A percentile compares a stretch with the other conserved stretches of the same genome.
These are phyloP conservation scores for Clitopilus hobsonii DNA, from an alignment of 768 basidiomycete genomes.

Conservation along the genomic window DNA sequence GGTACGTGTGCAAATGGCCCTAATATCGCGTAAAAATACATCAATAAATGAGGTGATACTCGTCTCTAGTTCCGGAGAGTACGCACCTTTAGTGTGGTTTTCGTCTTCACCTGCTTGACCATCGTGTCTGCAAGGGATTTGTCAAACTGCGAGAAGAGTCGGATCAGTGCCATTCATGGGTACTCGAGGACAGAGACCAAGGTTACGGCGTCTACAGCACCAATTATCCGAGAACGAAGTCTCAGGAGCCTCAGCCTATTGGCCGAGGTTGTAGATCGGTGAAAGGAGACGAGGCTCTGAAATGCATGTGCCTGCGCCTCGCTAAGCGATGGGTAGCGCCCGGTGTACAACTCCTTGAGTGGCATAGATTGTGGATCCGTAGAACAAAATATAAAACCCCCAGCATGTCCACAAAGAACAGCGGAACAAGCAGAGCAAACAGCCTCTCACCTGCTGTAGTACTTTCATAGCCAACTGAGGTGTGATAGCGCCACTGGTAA, in stretches of 20 bases:
- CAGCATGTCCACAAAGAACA: not conserved
- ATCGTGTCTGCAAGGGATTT: slow-evolving; percentile 91
- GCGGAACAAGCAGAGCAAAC: not conserved
- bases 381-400: too few species aligned
- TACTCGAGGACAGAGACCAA: too few species aligned
- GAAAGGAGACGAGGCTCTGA: too few species aligned
- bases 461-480: slow-evolving; percentile 99
- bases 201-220: not conserved
- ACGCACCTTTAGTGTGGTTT: slow-evolving; percentile 86
- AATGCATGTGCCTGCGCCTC: too few species aligned
- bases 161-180: too few species aligned
- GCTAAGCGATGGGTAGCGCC: too few species aligned
- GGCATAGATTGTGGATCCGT: not conserved
- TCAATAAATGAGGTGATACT: not conserved
- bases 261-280: not conserved
- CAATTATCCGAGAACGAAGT: not conserved
- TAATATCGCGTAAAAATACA: too few species aligned
- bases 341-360: too few species aligned
- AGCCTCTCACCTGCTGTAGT: slow-evolving; percentile 75
- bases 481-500: slow-evolving; percentile 93
- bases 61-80: not conserved
- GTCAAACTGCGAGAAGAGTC: slow-evolving; percentile 66
- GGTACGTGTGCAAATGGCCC: slow-evolving; percentile 92
- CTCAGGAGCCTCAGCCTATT: not conserved
- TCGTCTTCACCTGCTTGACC: slow-evolving; percentile 90